A percentile compares a stretch with the other conserved stretches of the same genome.
Conservation (phyloP, 441 rosid species). For the Raphanus hybrid region DNA sequence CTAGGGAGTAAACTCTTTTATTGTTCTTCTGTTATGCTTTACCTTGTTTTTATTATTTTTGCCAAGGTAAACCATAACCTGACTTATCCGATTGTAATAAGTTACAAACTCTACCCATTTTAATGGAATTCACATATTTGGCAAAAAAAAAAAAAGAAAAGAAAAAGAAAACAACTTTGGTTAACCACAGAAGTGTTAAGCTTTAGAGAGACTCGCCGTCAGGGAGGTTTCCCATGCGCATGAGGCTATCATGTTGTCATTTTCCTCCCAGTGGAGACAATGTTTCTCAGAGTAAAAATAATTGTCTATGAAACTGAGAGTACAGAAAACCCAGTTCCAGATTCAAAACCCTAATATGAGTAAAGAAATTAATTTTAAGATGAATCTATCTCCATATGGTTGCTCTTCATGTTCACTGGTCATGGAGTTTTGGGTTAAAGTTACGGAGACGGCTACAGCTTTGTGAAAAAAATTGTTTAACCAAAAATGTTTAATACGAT, state of each 20-base stretch:
- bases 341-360: neutral
- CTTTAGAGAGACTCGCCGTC: neutral
- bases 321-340: neutral
- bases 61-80: no score
- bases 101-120: no score
- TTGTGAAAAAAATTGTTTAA: neutral
- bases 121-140: no score
- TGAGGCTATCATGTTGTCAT: neutral
- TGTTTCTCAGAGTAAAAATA: neutral
- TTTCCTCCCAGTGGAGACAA: neutral
- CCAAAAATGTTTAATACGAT: no score
- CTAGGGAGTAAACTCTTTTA: no score
- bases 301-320: neutral
- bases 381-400: no score
- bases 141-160: no score
- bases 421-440: neutral
- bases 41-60: no score
- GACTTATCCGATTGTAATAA: no score
- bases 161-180: conserved; percentile 27
- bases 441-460: neutral
- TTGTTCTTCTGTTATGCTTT: no score
- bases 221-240: neutral
- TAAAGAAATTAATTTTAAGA: no score
- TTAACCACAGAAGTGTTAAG: neutral
- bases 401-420: neutral